Conservation (phyloP, 768 basidiomycete genomes). For the Auricularia sp. region DNA sequence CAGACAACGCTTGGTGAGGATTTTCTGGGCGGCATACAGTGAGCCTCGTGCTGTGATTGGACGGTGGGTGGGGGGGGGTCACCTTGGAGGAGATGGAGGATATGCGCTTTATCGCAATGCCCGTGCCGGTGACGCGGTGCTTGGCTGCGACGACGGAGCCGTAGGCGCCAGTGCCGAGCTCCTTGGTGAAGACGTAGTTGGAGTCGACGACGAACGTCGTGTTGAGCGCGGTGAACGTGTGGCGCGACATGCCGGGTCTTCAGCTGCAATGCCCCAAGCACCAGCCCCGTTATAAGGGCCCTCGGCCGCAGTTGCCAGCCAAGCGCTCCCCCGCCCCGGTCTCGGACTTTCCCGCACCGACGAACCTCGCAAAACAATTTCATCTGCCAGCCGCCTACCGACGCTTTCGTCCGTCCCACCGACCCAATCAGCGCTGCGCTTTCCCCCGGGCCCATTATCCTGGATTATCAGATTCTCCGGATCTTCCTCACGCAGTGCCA, state of each 20-base stretch:
- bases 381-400: too few relatives aligned
- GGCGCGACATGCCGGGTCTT: constrained; percentile 45
- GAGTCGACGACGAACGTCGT: constrained; percentile 82
- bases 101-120: constrained; percentile 94
- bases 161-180: constrained; percentile 93
- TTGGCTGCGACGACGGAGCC: constrained; percentile 84
- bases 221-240: constrained; percentile 74
- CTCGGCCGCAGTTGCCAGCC: too few relatives aligned
- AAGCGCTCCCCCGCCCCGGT: too few relatives aligned
- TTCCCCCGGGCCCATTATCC: too few relatives aligned
- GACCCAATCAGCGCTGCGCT: too few relatives aligned
- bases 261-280: too few relatives aligned
- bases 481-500: too few relatives aligned
- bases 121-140: constrained; percentile 74
- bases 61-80: constrained; percentile 10
- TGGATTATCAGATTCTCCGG: too few relatives aligned
- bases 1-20: constrained; percentile 92
- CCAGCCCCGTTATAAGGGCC: too few relatives aligned
- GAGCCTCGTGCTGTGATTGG: neutral
- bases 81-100: constrained; percentile 89
- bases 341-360: too few relatives aligned
- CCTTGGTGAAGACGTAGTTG: constrained; percentile 91
- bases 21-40: constrained; percentile 28
- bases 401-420: too few relatives aligned
- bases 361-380: too few relatives aligned